A percentile compares a stretch with the other conserved stretches of the same genome.
These are phyloP conservation scores for Chaetomium strumarium DNA, from an alignment of 2,329 filamentous ascomycete genomes.

Conservation along the genomic window DNA sequence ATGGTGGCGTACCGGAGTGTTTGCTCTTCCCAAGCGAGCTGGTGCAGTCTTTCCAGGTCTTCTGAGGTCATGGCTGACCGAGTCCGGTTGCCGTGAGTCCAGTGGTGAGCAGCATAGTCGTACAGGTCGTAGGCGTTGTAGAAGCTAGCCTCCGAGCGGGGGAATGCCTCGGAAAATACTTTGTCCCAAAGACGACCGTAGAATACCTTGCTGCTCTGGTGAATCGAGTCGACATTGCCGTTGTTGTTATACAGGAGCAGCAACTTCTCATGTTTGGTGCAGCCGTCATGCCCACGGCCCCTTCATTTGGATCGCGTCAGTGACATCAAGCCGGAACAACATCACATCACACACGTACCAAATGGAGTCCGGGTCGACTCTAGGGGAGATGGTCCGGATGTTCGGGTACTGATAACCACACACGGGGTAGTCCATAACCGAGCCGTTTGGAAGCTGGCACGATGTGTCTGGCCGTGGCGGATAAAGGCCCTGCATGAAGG, in stretches of 20 bases:
- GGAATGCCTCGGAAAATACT: slow-evolving; percentile 36
- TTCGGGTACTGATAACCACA: slow-evolving; percentile 76
- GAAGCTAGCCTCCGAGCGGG: slow-evolving; percentile 34
- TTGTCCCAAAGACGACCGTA: slow-evolving; percentile 39
- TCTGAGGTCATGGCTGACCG: slow-evolving; percentile 38
- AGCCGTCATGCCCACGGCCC: slow-evolving; percentile 36
- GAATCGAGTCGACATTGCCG: slow-evolving; percentile 12
- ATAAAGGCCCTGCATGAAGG: slow-evolving; percentile 80
- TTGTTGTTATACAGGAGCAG: slow-evolving; percentile 25
- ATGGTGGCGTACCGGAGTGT: slow-evolving; percentile 50
- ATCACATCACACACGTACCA: slow-evolving; percentile 29
- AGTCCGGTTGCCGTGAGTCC: slow-evolving; percentile 44
- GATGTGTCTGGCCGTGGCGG: slow-evolving; percentile 53
- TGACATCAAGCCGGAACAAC: no score
- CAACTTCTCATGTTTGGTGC: slow-evolving; percentile 34
- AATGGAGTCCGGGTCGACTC: slow-evolving; percentile 39
- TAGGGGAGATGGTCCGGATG: slow-evolving; percentile 47
- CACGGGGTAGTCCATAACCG: slow-evolving; percentile 58
- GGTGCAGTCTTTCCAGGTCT: slow-evolving; percentile 49
- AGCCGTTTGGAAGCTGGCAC: slow-evolving; percentile 37
- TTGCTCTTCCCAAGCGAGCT: slow-evolving; percentile 64
- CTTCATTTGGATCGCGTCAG: slow-evolving; percentile 21
- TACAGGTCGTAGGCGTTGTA: slow-evolving; percentile 49
- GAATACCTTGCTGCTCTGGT: slow-evolving; percentile 29
- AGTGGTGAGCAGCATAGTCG: slow-evolving; percentile 50